phyloP scores from a whole-genome alignment of 345 rosid genomes.

The Microthlaspi erraticum region DNA sequence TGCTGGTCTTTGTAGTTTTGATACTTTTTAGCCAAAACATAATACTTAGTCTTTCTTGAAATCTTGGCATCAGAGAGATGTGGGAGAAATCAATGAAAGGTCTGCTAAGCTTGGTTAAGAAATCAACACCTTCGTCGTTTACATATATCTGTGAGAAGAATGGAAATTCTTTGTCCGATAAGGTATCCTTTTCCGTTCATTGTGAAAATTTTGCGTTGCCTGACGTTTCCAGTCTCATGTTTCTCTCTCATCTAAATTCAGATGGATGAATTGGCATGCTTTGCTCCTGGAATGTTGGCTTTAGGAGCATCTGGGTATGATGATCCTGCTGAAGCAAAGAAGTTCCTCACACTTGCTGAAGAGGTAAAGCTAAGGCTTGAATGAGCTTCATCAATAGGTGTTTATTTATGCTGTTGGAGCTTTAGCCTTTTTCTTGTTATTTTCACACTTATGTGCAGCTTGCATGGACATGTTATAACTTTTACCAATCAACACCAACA shows the following conservation, averaged over 20 bases:
- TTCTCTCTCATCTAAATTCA: conserved; percentile 41
- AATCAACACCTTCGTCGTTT: conserved; percentile 82
- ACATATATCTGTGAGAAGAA: conserved; percentile 90
- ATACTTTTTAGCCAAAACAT: conserved; percentile 2
- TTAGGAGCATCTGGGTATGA: conserved; percentile 81
- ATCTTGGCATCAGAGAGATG: conserved; percentile 69
- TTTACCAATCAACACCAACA: conserved; percentile 89
- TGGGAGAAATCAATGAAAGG: conserved; percentile 99
- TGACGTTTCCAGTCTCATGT: conserved; percentile 19
- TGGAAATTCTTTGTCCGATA: conserved; percentile 66
- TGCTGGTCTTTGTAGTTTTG: conserved; percentile 12
- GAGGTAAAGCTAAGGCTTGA: conserved; percentile 58
- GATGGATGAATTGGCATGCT: conserved; percentile 99
- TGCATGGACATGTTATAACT: conserved; percentile 97
- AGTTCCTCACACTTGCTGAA: conserved; percentile 82
- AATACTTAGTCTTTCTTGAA: conserved; percentile 11
- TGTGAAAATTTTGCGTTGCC: not conserved
- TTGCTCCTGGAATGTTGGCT: conserved; percentile 99
- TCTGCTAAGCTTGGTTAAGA: conserved; percentile 73
- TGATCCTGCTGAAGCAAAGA: conserved; percentile 71
- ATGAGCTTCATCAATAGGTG: conserved; percentile 15
- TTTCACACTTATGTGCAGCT: conserved; percentile 58
- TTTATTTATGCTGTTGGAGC: conserved; percentile 4
- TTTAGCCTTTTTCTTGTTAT: conserved; percentile 7
- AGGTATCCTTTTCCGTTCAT: conserved; percentile 54